A percentile compares a stretch with the other conserved stretches of the same genome.
Evolutionary conservation across 305 asterid genomes (phyloP).

Genomic region (Solanum aculeatissimum): DNA sequence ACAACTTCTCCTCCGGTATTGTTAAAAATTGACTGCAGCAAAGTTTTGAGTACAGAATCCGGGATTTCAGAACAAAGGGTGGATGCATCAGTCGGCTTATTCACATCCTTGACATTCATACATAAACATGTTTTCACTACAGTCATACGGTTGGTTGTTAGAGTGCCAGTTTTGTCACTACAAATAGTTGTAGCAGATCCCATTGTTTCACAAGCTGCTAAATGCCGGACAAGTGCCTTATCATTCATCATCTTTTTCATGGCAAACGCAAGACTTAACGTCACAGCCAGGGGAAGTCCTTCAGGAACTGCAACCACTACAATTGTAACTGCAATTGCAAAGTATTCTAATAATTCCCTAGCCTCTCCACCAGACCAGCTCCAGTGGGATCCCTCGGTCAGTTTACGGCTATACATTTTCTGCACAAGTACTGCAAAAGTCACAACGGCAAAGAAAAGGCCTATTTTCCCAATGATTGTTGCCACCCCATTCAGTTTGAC

Average conservation of each 20-base stretch:
- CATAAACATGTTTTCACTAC: conserved; percentile 78
- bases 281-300: conserved; percentile 89
- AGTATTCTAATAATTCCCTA: conserved; percentile 62
- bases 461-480: conserved; percentile 81
- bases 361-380: conserved; percentile 67
- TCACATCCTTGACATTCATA: conserved; percentile 42
- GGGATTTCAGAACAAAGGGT: conserved; percentile 33
- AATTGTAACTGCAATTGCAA: conserved; percentile 82
- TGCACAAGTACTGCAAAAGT: conserved; percentile 81
- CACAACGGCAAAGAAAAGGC: conserved; percentile 75
- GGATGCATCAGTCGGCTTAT: conserved; percentile 19
- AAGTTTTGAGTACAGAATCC: conserved; percentile 24
- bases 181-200: conserved; percentile 90
- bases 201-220: conserved; percentile 98
- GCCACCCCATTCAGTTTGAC: conserved; percentile 92
- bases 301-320: conserved; percentile 97
- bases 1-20: conserved; percentile 92
- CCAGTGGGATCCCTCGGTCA: conserved; percentile 33
- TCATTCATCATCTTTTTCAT: conserved; percentile 98
- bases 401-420: conserved; percentile 51
- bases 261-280: conserved; percentile 88
- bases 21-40: conserved; percentile 67
- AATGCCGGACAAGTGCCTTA: conserved; percentile 85
- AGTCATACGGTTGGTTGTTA: conserved; percentile 85
- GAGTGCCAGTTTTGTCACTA: conserved; percentile 86